Percentiles rank a stretch among this genome's conserved stretches.
These are phyloP conservation scores for Thelonectria blattea DNA, from an alignment of 2,329 filamentous ascomycete species.

Conservation along the genomic window DNA sequence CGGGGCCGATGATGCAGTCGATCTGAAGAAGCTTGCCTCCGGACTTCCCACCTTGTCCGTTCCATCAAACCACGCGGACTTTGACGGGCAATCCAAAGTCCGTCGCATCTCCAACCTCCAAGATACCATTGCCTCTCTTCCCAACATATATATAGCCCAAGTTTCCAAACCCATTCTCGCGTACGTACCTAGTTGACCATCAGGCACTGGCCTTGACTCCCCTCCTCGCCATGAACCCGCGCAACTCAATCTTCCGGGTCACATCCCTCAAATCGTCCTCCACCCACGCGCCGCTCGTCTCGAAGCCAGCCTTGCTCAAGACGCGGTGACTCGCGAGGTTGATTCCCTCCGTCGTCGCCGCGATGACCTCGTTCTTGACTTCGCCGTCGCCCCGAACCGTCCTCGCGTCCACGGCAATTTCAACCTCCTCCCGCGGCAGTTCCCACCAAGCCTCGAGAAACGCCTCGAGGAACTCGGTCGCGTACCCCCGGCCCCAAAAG, in stretches of 20 bases:
- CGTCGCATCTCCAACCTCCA: background rate
- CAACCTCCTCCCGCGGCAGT: conserved; percentile 53
- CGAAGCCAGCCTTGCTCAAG: conserved; percentile 62
- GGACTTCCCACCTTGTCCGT: conserved; percentile 1
- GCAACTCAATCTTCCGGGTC: conserved; percentile 27
- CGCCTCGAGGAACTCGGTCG: conserved; percentile 60
- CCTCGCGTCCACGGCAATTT: conserved; percentile 50
- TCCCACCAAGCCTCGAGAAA: conserved; percentile 55
- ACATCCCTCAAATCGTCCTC: conserved; percentile 35
- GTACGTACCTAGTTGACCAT: too few species aligned
- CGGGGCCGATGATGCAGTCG: background rate
- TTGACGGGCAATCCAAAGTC: conserved; percentile 1
- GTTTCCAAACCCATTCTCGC: too few species aligned
- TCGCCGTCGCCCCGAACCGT: conserved; percentile 42
- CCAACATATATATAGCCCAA: too few species aligned
- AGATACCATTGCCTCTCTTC: too few species aligned
- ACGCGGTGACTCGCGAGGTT: conserved; percentile 64
- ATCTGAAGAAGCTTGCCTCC: background rate
- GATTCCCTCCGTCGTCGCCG: conserved; percentile 53
- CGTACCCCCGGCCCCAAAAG: conserved; percentile 62
- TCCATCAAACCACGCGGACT: conserved; percentile 1
- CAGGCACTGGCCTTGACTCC: background rate
- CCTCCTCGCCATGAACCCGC: conserved; percentile 33
- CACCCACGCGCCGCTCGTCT: conserved; percentile 49
- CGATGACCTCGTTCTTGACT: conserved; percentile 48